Base-by-base conservation (phyloP, 164 flowering plant species). In the Kalanchoe fedtschenkoi region DNA sequence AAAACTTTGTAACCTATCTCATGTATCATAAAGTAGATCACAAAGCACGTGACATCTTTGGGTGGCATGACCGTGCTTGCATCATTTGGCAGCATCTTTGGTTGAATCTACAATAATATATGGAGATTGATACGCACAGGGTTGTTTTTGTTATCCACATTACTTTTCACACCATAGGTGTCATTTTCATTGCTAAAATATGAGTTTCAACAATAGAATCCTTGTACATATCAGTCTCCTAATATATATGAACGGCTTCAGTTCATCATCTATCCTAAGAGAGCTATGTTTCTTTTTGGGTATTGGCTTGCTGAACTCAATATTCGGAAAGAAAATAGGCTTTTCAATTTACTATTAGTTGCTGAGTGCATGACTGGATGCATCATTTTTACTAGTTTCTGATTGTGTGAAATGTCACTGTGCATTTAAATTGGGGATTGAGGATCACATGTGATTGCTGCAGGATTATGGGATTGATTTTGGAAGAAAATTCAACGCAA, bases 391-490 rank as follows among this genome's bases (percentile, higher is more conserved):
- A 16, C 10, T 34, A 19, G 41, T 19, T 4, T 33, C 16, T 62
- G 13, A 34, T 5, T 21, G 16, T 53, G 28, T 37, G 15, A 10
- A 34, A 10, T 47, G 29, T 47, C 54, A 29, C 1, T 6, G 11
- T 39, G 24, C 6, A 39, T 11, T 19, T 15, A 37, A 61, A n/a
- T 24, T 39, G 64, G 74, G 22, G 26, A 44, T n/a, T n/a, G 22
- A n/a, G 22, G 22, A 19, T 44, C 24, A 19, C 21, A 19, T 44
- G 29, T 22, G 28, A 47, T 47, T 47, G 8, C 54, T 47, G 24
- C 83, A 85, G 90, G 90, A 85, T 65, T 83, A 85, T 74, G 90
- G 85, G 30, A 68, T 83, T 65, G 82, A 85, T 54, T 85, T 85
- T 77, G 83, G 78, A 55, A 85, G 78, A 60, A 44, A 60, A 41